These are phyloP conservation scores for Schwanniomyces occidentalis DNA, from an alignment of 805 yeast genomes.

Conservation along the genomic window DNA sequence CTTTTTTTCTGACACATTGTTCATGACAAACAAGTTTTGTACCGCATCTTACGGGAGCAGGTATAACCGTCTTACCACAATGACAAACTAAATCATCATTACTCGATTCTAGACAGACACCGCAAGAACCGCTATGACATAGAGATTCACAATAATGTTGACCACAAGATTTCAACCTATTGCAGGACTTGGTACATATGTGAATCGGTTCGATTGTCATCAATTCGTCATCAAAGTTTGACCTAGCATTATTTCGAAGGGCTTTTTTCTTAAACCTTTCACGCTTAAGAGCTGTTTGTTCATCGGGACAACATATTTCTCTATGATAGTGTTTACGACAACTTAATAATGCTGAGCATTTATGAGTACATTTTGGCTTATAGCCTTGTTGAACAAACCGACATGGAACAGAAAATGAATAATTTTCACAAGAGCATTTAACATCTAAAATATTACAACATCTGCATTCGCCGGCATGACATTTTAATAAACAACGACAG, in stretches of 20 bases:
- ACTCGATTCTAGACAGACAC: conserved; percentile 78
- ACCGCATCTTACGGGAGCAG: conserved; percentile 88
- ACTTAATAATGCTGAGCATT: conserved; percentile 71
- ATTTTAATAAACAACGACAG: conserved; percentile 61
- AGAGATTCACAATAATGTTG: conserved; percentile 64
- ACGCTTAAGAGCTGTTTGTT: conserved; percentile 56
- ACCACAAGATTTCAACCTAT: conserved; percentile 59
- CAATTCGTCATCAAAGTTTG: conserved; percentile 40
- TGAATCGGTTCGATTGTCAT: conserved; percentile 71
- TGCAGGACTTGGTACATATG: conserved; percentile 69
- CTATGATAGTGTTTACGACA: conserved; percentile 82
- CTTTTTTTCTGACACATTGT: conserved; percentile 57
- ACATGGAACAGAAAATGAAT: conserved; percentile 64
- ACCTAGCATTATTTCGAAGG: conserved; percentile 44
- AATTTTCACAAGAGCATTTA: conserved; percentile 64
- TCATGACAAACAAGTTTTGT: conserved; percentile 60
- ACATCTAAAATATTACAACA: conserved; percentile 56
- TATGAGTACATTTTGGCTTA: conserved; percentile 62
- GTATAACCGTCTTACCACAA: conserved; percentile 75
- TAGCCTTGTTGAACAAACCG: conserved; percentile 50
- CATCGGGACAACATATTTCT: conserved; percentile 67
- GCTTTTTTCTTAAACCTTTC: conserved; percentile 54
- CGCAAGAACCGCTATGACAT: conserved; percentile 81
- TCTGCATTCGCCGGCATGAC: conserved; percentile 78
- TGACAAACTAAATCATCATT: conserved; percentile 76